Base-by-base conservation (phyloP, 306 rosid genomes). In the Pueraria montana region DNA sequence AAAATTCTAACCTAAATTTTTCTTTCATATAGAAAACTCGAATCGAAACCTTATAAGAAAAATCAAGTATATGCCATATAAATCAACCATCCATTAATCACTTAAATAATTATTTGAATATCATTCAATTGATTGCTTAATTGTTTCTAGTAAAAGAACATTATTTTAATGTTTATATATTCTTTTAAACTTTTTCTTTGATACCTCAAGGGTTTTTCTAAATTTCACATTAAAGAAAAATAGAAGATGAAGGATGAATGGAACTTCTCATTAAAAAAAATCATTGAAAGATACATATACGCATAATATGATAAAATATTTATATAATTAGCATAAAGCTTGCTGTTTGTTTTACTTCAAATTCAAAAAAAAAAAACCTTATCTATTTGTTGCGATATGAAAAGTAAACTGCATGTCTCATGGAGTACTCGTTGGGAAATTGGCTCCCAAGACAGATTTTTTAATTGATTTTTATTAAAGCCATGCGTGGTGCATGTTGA, bases 401-500 rank as follows among this genome's bases (percentile, higher is more conserved):
- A 30, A 32, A 32, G n/a, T 10, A 52, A 52, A 52, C 11, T 52
- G 23, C 18, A 50, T 4, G 11, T 11, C 34, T 50, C 0, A 21
- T 30, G 34, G 49, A 4, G 32, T 34, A 18, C 34, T n/a, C 1
- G 26, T 32, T 74, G 46, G 36, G 34, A 55, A 38, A 14, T 38
- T 36, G 36, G 21, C 20, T 55, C 62, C 21, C 18, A 10, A 8
- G 18, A 27, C 9, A 36, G 30, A 36, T 56, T 52, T 38, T 7
- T 38, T 38, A 38, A 38, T 8, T 6, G 11, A 38, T 38, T 42
- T 63, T 26, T 2, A 23, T 23, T 1, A 80, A 70, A 45, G 84
- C n/a, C 78, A 45, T 42, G 10, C 24, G 59, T 56, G 78, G 78
- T 69, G 78, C 72, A 24, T 56, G 30, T n/a, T 80, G 49, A 70